Conservation (phyloP, 495 filamentous ascomycete species). For the Xylaria curta region DNA sequence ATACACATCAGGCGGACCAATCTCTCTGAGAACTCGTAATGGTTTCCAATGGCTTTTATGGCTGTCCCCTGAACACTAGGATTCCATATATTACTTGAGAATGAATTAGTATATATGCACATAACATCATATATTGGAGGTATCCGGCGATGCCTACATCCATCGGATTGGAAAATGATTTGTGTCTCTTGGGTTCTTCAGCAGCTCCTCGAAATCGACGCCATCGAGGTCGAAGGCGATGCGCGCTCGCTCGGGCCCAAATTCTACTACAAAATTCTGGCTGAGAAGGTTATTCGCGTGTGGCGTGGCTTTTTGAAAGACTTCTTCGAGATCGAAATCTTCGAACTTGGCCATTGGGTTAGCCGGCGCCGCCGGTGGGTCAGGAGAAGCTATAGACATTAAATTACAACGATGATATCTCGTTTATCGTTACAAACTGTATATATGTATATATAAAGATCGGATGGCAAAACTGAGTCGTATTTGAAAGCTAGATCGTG, state of each 20-base stretch:
- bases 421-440: neutral
- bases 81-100: slow-evolving; percentile 71
- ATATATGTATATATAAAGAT: neutral
- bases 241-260: slow-evolving; percentile 67
- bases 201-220: slow-evolving; percentile 49
- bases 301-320: slow-evolving; percentile 52
- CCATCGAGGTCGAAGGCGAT: slow-evolving; percentile 64
- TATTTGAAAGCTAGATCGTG: neutral
- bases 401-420: neutral
- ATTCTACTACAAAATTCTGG: slow-evolving; percentile 74
- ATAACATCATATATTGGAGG: neutral
- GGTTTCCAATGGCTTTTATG: slow-evolving; percentile 57
- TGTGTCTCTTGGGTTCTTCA: slow-evolving; percentile 27
- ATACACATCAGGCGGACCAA: slow-evolving; percentile 66
- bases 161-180: slow-evolving; percentile 57
- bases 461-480: neutral
- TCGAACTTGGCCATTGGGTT: slow-evolving; percentile 47
- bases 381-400: slow-evolving; percentile 26
- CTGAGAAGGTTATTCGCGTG: slow-evolving; percentile 50
- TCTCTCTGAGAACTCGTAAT: slow-evolving; percentile 73
- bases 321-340: slow-evolving; percentile 59
- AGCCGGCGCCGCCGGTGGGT: slow-evolving; percentile 5
- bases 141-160: slow-evolving; percentile 63
- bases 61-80: slow-evolving; percentile 65
- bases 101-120: slow-evolving; percentile 26